phyloP scores from a whole-genome alignment of 805 yeast species.

The Candida saitoana region DNA sequence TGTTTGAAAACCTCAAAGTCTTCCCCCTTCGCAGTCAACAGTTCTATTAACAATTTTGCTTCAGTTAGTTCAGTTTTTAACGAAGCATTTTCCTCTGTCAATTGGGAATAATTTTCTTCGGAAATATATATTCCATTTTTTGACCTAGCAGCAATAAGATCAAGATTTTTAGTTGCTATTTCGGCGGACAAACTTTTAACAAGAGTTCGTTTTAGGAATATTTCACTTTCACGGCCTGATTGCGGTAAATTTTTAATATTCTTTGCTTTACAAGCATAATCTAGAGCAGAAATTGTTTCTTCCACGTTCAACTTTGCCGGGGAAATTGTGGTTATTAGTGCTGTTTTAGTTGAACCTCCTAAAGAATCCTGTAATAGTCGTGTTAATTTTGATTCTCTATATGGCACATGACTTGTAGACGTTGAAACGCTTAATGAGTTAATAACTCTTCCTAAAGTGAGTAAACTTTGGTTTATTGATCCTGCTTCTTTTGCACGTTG shows the following conservation, averaged over 20 bases:
- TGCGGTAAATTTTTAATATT: slow-evolving; percentile 64
- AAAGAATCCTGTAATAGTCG: slow-evolving; percentile 72
- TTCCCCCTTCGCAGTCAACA: slow-evolving; percentile 3
- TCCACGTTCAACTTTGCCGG: slow-evolving; percentile 76
- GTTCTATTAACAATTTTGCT: slow-evolving; percentile 10
- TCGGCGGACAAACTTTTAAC: slow-evolving; percentile 52
- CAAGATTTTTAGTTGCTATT: slow-evolving; percentile 54
- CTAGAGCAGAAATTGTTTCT: slow-evolving; percentile 80
- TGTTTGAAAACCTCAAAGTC: slow-evolving; percentile 1
- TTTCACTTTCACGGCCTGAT: slow-evolving; percentile 37
- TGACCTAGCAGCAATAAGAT: slow-evolving; percentile 55
- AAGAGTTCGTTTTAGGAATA: slow-evolving; percentile 47
- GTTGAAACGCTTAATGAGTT: slow-evolving; percentile 43
- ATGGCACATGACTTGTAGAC: slow-evolving; percentile 64
- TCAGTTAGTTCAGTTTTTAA: slow-evolving; percentile 20
- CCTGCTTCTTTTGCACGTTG: slow-evolving; percentile 93
- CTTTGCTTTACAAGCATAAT: slow-evolving; percentile 84
- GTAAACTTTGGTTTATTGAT: slow-evolving; percentile 79
- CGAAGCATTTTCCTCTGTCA: slow-evolving; percentile 25
- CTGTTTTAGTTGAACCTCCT: slow-evolving; percentile 86
- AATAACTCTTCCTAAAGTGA: slow-evolving; percentile 86
- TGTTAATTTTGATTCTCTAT: slow-evolving; percentile 76
- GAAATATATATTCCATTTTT: slow-evolving; percentile 67
- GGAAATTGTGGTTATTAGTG: slow-evolving; percentile 81
- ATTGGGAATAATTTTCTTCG: slow-evolving; percentile 46